phyloP scores from a whole-genome alignment of 2,329 filamentous ascomycete species.

The Chaetomiaceae sp. region DNA sequence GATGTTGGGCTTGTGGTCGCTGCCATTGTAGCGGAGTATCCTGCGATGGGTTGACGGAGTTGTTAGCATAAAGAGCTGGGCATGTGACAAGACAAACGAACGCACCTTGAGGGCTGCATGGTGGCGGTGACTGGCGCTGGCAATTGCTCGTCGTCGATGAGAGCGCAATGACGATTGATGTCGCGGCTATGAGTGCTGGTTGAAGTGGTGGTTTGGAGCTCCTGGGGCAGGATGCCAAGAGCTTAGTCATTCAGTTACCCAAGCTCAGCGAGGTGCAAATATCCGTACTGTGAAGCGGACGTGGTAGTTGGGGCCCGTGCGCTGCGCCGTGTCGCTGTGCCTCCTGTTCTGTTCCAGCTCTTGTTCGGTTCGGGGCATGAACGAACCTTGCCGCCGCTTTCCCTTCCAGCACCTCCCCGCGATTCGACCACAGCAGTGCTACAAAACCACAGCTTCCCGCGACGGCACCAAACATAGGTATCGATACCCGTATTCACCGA shows the following conservation, averaged over 20 bases:
- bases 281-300: too few species aligned
- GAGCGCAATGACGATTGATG: constrained; percentile 3
- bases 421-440: not conserved
- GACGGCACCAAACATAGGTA: not conserved
- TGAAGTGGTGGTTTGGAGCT: constrained; percentile 5
- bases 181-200: constrained; percentile 1
- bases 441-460: not conserved
- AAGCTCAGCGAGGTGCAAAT: too few species aligned
- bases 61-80: not conserved
- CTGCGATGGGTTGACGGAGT: constrained; percentile 26
- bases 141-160: constrained; percentile 18
- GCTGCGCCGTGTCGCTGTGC: constrained; percentile 2
- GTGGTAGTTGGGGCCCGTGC: too few species aligned
- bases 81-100: too few species aligned
- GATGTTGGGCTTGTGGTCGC: constrained; percentile 59
- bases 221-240: not conserved
- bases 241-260: constrained; percentile 7
- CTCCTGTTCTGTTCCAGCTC: constrained; percentile 6
- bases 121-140: constrained; percentile 25
- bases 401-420: not conserved
- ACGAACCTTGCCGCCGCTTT: constrained; percentile 10
- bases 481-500: too few species aligned
- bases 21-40: constrained; percentile 46
- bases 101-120: constrained; percentile 30
- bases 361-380: constrained; percentile 6